Evolutionary conservation across 805 yeast genomes (phyloP).

Genomic region (Hermanozyma aechmeae): DNA sequence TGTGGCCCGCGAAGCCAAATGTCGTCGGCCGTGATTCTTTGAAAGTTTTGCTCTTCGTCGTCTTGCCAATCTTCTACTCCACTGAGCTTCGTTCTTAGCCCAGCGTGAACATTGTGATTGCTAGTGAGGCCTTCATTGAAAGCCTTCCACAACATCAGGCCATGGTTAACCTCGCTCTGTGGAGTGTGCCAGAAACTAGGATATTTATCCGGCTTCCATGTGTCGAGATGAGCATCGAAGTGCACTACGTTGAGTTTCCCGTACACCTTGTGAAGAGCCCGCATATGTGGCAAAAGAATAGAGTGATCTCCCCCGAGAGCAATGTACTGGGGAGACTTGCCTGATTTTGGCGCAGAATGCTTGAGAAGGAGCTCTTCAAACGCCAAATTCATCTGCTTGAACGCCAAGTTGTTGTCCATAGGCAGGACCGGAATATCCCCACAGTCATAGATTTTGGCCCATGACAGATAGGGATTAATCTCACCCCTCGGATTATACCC

Average conservation of each 20-base stretch:
- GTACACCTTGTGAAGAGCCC: slow-evolving; percentile 51
- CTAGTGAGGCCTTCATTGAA: slow-evolving; percentile 56
- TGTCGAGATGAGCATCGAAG: slow-evolving; percentile 80
- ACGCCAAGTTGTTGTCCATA: slow-evolving; percentile 46
- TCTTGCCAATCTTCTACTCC: slow-evolving; percentile 56
- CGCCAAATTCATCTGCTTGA: slow-evolving; percentile 44
- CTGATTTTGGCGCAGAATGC: slow-evolving; percentile 26
- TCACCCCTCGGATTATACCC: slow-evolving; percentile 65
- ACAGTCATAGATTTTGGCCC: slow-evolving; percentile 46
- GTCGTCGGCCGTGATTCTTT: slow-evolving; percentile 63
- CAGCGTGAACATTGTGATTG: slow-evolving; percentile 60
- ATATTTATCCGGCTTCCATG: slow-evolving; percentile 68
- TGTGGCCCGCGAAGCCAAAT: slow-evolving; percentile 62
- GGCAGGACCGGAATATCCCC: slow-evolving; percentile 53
- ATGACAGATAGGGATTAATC: slow-evolving; percentile 38
- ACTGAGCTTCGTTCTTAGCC: slow-evolving; percentile 63
- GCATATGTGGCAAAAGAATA: slow-evolving; percentile 59
- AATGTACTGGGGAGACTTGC: slow-evolving; percentile 49
- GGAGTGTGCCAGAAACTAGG: slow-evolving; percentile 55
- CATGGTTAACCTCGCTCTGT: slow-evolving; percentile 62
- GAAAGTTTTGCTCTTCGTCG: slow-evolving; percentile 62
- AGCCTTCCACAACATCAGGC: slow-evolving; percentile 83
- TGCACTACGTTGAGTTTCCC: slow-evolving; percentile 70
- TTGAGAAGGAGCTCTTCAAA: slow-evolving; percentile 47
- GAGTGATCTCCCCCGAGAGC: slow-evolving; percentile 84